These are phyloP conservation scores for Pseudozyma hubeiensis DNA, from an alignment of 1,284 basidiomycete species.

Conservation along the genomic window DNA sequence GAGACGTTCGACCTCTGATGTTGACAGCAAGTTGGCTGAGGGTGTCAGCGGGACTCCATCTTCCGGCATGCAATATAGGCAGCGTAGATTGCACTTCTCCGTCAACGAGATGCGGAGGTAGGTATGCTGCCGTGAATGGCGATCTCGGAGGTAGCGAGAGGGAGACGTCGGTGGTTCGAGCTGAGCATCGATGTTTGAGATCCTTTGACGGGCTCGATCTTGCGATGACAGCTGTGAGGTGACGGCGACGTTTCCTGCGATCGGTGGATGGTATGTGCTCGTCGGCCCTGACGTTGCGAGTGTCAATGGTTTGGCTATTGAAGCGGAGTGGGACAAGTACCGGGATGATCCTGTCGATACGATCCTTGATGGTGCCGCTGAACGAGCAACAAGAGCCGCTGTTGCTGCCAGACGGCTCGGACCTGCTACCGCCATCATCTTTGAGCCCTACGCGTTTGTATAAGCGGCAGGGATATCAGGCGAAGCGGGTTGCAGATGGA, in stretches of 20 bases:
- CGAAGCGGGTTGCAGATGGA: not conserved
- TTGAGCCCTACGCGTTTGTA: not conserved
- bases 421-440: constrained; percentile 21
- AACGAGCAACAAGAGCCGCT: not conserved
- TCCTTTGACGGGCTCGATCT: constrained; percentile 29
- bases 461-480: not conserved
- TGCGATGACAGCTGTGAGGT: constrained; percentile 3
- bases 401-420: constrained; percentile 21
- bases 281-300: not conserved
- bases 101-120: constrained; percentile 87
- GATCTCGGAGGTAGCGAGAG: constrained; percentile 45
- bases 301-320: constrained; percentile 11
- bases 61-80: constrained; percentile 90
- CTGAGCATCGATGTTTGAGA: constrained; percentile 35
- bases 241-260: constrained; percentile 1
- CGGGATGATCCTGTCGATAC: constrained; percentile 3
- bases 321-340: constrained; percentile 9
- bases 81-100: constrained; percentile 86
- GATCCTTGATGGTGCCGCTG: not conserved
- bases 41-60: constrained; percentile 83
- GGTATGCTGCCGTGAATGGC: constrained; percentile 73
- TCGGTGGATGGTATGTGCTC: not conserved
- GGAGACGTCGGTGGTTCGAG: constrained; percentile 14
- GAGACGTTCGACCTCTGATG: constrained; percentile 78
- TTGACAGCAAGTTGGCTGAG: constrained; percentile 76